Conservation (phyloP, 1,284 basidiomycete species). For the Naganishia albida region DNA sequence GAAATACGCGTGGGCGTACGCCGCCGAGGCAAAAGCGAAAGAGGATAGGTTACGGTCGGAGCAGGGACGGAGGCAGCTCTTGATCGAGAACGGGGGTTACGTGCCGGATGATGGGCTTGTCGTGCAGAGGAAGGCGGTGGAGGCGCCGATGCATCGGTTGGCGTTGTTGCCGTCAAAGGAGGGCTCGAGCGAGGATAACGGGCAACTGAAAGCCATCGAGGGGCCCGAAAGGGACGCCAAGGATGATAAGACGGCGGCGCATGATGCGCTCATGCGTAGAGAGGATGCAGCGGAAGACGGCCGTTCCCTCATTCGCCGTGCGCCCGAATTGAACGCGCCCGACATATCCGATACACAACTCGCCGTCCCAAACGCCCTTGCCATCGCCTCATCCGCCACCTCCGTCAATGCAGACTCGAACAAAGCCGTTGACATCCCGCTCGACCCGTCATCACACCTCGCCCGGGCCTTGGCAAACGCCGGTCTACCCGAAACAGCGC, state of each 20-base stretch:
- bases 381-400: not conserved
- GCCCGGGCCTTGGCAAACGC: slow-evolving; percentile 46
- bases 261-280: not conserved
- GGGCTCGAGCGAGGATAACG: not conserved
- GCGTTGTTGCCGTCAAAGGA: slow-evolving; percentile 43
- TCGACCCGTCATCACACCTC: slow-evolving; percentile 48
- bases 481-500: slow-evolving; percentile 51
- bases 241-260: not conserved
- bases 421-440: slow-evolving; percentile 32
- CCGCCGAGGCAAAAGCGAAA: slow-evolving; percentile 77
- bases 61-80: slow-evolving; percentile 50
- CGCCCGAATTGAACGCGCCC: slow-evolving; percentile 22
- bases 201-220: slow-evolving; percentile 11
- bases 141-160: slow-evolving; percentile 31
- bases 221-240: not conserved
- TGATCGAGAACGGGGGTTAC: slow-evolving; percentile 50
- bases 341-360: slow-evolving; percentile 29
- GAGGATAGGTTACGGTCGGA: slow-evolving; percentile 46
- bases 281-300: not conserved
- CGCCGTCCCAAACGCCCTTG: slow-evolving; percentile 27
- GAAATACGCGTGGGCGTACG: slow-evolving; percentile 88
- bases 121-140: slow-evolving; percentile 36
- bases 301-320: slow-evolving; percentile 15
- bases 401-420: not conserved
- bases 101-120: slow-evolving; percentile 45